phyloP scores from a whole-genome alignment of 352 stramenopile genomes.

The Phytopythium kandeliae region DNA sequence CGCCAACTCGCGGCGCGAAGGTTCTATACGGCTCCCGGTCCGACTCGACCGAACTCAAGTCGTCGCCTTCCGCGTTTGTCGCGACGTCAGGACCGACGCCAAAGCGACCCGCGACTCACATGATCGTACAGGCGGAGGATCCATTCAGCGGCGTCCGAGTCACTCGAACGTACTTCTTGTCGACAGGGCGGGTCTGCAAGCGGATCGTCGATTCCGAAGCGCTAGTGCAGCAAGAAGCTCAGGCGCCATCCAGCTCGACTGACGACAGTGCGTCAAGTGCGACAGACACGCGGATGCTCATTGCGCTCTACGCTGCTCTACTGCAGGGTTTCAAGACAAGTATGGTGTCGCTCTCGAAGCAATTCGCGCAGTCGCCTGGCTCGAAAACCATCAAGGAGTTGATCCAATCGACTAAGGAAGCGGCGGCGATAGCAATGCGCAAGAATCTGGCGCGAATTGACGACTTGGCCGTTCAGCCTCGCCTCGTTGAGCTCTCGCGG shows the following conservation, averaged over 20 bases:
- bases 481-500: background rate
- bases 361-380: background rate
- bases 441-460: background rate
- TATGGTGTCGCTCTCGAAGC: conserved; percentile 11
- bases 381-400: background rate
- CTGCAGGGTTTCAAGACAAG: conserved; percentile 33
- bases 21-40: conserved; percentile 64
- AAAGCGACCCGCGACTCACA: conserved; percentile 40
- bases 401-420: background rate
- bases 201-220: conserved; percentile 60
- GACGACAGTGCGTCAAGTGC: background rate
- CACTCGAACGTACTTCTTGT: conserved; percentile 61
- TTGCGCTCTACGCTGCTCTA: conserved; percentile 24
- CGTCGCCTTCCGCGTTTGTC: conserved; percentile 31
- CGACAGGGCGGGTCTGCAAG: conserved; percentile 41
- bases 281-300: conserved; percentile 19
- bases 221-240: conserved; percentile 36
- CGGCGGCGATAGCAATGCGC: background rate
- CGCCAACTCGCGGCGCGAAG: conserved; percentile 32
- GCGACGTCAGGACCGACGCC: conserved; percentile 18
- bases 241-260: too few species aligned
- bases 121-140: conserved; percentile 65
- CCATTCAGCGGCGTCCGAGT: conserved; percentile 64
- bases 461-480: background rate
- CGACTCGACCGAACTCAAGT: conserved; percentile 13